Percentiles rank a stretch among this genome's conserved stretches.
phyloP scores from a whole-genome alignment of 257 asterid genomes.

The Cinchona pubescens region DNA sequence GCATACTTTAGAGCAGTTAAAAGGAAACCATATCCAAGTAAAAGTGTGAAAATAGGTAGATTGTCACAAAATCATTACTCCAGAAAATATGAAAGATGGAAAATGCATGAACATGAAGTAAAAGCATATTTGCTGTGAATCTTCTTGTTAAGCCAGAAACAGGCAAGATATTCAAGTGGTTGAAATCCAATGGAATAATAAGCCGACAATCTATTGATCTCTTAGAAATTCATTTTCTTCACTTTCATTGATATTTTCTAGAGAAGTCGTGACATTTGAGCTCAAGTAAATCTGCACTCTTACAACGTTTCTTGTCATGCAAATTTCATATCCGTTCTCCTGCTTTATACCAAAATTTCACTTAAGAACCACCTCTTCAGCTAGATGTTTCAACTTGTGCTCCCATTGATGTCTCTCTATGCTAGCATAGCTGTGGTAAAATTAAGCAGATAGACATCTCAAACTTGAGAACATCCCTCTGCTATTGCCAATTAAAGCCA shows the following conservation, averaged over 20 bases:
- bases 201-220: background rate
- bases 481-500: background rate
- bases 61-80: background rate
- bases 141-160: background rate
- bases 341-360: background rate
- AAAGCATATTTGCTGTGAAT: no score
- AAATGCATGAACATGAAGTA: background rate
- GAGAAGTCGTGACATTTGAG: background rate
- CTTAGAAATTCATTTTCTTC: background rate
- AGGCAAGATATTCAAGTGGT: conserved; percentile 1
- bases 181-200: background rate
- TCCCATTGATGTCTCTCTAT: background rate
- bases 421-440: background rate
- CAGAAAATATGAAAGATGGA: background rate
- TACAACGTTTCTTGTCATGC: background rate
- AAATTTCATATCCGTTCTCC: background rate
- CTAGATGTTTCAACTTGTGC: background rate
- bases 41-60: no score
- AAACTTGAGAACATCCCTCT: background rate
- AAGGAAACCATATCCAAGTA: background rate
- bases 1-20: background rate
- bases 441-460: background rate
- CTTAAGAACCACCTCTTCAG: background rate
- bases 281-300: background rate
- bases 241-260: background rate